These are phyloP conservation scores for Patellifolia procumbens DNA, from an alignment of 179 eudicot genomes.

Conservation along the genomic window DNA sequence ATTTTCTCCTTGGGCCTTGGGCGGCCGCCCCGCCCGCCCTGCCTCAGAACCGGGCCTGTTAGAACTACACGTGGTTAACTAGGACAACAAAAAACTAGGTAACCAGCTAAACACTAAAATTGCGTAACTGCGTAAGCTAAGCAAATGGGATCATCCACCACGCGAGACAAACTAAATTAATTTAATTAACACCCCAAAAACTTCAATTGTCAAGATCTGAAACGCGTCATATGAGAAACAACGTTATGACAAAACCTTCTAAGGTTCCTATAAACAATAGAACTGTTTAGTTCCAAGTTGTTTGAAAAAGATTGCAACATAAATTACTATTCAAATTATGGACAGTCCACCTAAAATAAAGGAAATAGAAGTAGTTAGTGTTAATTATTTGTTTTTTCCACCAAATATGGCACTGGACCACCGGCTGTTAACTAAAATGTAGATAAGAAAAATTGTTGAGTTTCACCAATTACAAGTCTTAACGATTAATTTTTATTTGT, in stretches of 20 bases:
- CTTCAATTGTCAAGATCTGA: not conserved
- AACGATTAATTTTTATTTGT: constrained; percentile 12
- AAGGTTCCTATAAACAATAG: not conserved
- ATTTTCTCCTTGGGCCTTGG: too few relatives aligned
- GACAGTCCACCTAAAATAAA: constrained; percentile 23
- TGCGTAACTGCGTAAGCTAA: constrained; percentile 21
- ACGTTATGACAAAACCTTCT: not conserved
- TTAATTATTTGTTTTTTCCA: constrained; percentile 12
- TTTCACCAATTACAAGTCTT: constrained; percentile 21
- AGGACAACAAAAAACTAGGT: too few relatives aligned
- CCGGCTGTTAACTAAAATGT: constrained; percentile 23
- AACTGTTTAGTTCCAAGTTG: constrained; percentile 2
- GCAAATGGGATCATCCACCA: constrained; percentile 20
- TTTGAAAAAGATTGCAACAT: constrained; percentile 3
- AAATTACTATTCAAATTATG: not conserved
- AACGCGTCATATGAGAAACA: constrained; percentile 4
- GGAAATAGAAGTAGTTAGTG: too few relatives aligned
- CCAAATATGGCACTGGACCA: not conserved
- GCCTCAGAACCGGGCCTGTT: too few relatives aligned
- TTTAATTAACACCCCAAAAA: not conserved
- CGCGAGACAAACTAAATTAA: not conserved
- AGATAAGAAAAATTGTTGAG: constrained; percentile 30
- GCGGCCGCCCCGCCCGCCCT: too few relatives aligned
- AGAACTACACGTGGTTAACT: too few relatives aligned
- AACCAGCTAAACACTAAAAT: constrained; percentile 3